A percentile compares a stretch with the other conserved stretches of the same genome.
These are phyloP conservation scores for Monocercomonoides exilis DNA, from an alignment of 78 protist species.

Conservation along the genomic window DNA sequence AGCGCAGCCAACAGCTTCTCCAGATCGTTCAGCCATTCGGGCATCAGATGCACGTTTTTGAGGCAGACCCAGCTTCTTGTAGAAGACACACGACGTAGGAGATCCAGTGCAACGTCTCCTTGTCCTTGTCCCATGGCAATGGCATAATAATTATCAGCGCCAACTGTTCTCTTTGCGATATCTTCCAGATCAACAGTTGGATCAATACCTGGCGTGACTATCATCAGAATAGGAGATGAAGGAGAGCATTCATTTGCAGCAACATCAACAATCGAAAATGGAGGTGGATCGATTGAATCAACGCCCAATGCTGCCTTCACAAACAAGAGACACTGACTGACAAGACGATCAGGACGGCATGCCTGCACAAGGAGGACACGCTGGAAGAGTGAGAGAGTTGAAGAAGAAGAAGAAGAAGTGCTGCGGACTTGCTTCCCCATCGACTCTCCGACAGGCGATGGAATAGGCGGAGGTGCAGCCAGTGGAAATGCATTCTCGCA, in stretches of 20 bases:
- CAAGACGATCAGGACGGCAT: constrained; percentile 60
- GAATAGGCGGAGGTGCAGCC: not conserved
- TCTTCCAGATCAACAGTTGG: constrained; percentile 60
- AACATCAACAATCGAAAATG: not conserved
- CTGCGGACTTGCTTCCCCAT: not conserved
- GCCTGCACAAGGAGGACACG: constrained; percentile 48
- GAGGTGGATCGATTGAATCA: not conserved
- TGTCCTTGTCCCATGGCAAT: constrained; percentile 76
- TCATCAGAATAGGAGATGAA: constrained; percentile 43
- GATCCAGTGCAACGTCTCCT: constrained; percentile 37
- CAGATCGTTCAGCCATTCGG: constrained; percentile 58
- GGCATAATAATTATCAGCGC: constrained; percentile 22
- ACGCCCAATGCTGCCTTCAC: not conserved
- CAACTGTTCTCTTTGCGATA: constrained; percentile 4
- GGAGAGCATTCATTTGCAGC: not conserved
- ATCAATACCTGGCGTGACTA: constrained; percentile 63
- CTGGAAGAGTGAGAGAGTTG: constrained; percentile 38
- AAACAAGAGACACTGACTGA: constrained; percentile 2
- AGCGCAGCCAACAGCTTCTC: constrained; percentile 25
- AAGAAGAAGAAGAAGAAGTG: not conserved
- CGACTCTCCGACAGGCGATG: not conserved
- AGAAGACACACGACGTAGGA: constrained; percentile 27
- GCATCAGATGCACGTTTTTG: constrained; percentile 74
- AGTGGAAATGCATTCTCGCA: constrained; percentile 19
- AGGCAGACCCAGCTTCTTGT: constrained; percentile 60